Base-by-base conservation (phyloP, 192 early-diverging fungal species). In the Entomortierella chlamydospora region DNA sequence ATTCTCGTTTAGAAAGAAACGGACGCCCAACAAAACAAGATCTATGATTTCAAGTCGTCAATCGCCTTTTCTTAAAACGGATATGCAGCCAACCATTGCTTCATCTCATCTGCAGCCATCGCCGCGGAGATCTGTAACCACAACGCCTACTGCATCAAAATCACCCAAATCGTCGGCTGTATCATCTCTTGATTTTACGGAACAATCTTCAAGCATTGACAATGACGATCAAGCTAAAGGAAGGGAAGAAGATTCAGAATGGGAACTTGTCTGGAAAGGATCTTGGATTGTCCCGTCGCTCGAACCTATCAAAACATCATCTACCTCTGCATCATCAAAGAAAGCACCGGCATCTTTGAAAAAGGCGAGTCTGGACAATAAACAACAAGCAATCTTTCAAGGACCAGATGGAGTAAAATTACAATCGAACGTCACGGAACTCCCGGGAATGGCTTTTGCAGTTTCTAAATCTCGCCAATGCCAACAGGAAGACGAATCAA, bases 261-360 rank as follows among this genome's bases (percentile, higher is more conserved):
- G 73, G 73, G 53, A 68, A 3, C 23, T 63, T 7, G 54, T 77
- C 39, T 77, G 73, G 73, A 47, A 49, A 18, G 65, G 73, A 6
- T 77, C 73, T 10, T 77, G 73, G 73, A 57, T 77, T 8, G 65
- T 77, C 1, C 73, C 73, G 4, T 30, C 59, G 0, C 43, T 77
- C 15, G 61, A 68, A 23, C 65, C 73, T 18, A n/a, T 64, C 2
- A 51, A 31, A 60, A 13, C 58, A 20, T 15, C 39, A 7, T 45
- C 22, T 18, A 17, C 25, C n/a, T 18, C 66, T 33, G 30, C 34
- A 18, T n/a, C 30, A 0, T 43, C 72, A 29, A 6, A 12, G 13
- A 66, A 33, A 47, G 31, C 33, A 13, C 53, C 30, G 29, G 52
- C 42, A 0, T 58, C 47, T 15, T 51, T 55, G 37, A 77, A 68